A percentile compares a stretch with the other conserved stretches of the same genome.
These are phyloP conservation scores for Globisporangium cylindrosporum DNA, from an alignment of 352 stramenopile genomes.

Conservation along the genomic window DNA sequence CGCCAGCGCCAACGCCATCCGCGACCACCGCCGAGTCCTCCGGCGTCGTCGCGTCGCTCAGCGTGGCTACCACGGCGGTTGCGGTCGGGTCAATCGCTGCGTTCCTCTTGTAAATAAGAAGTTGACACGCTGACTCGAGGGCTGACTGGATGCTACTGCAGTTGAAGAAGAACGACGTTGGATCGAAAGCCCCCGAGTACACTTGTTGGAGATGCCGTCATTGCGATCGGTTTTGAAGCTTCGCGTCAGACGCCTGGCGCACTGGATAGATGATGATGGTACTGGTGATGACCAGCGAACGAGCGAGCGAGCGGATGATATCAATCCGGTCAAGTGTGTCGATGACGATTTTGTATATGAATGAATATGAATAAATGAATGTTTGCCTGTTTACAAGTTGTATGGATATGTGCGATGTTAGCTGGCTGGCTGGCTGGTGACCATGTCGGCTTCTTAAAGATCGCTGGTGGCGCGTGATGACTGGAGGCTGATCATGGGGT, in stretches of 20 bases:
- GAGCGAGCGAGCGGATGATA: too few species aligned
- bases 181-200: not conserved
- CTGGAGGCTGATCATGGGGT: not conserved
- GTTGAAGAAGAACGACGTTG: not conserved
- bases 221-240: not conserved
- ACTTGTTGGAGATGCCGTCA: not conserved
- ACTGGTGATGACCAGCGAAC: not conserved
- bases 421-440: too few species aligned
- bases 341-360: not conserved
- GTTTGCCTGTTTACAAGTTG: not conserved
- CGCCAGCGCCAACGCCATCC: not conserved
- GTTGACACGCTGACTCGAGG: not conserved
- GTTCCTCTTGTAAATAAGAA: conserved; percentile 4
- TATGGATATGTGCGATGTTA: not conserved
- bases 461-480: not conserved
- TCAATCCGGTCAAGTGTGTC: not conserved
- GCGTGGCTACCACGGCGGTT: conserved; percentile 5
- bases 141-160: not conserved
- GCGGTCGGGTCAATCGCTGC: conserved; percentile 7
- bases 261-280: not conserved
- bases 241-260: not conserved
- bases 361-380: not conserved
- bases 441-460: too few species aligned
- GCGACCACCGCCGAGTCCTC: not conserved
- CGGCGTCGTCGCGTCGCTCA: conserved; percentile 2